These are phyloP conservation scores for Geotrichum australiense DNA, from an alignment of 1,139 yeast genomes.

Conservation along the genomic window DNA sequence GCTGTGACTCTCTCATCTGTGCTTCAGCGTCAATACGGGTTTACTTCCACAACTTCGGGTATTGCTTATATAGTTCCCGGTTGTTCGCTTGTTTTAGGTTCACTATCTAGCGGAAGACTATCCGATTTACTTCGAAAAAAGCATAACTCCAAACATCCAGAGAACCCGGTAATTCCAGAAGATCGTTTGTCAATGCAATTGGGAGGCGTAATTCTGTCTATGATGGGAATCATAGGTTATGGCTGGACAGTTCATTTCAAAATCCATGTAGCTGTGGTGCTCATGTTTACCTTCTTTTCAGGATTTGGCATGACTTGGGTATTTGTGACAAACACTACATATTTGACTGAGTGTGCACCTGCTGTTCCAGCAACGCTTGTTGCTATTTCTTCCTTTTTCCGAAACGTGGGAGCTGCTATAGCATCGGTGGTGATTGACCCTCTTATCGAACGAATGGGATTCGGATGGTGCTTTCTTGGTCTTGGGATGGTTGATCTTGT, in stretches of 20 bases:
- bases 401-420: slow-evolving; percentile 52
- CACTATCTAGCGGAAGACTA: slow-evolving; percentile 45
- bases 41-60: slow-evolving; percentile 37
- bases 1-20: slow-evolving; percentile 45
- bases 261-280: slow-evolving; percentile 41
- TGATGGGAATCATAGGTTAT: slow-evolving; percentile 45
- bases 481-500: slow-evolving; percentile 41
- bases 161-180: slow-evolving; percentile 39
- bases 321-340: slow-evolving; percentile 51
- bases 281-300: slow-evolving; percentile 41
- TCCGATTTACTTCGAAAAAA: slow-evolving; percentile 39
- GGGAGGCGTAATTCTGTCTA: slow-evolving; percentile 41
- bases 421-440: slow-evolving; percentile 44
- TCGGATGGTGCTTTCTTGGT: slow-evolving; percentile 57
- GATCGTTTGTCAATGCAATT: slow-evolving; percentile 43
- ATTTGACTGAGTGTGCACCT: slow-evolving; percentile 47
- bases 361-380: slow-evolving; percentile 51
- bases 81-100: slow-evolving; percentile 43
- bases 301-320: slow-evolving; percentile 58
- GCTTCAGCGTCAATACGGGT: slow-evolving; percentile 38
- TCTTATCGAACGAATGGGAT: slow-evolving; percentile 42
- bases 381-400: slow-evolving; percentile 49
- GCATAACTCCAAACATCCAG: slow-evolving; percentile 30
- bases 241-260: slow-evolving; percentile 48
- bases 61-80: slow-evolving; percentile 47